A percentile compares a stretch with the other conserved stretches of the same genome.
These are phyloP conservation scores for Boechera stricta DNA, from an alignment of 345 rosid genomes.

Conservation along the genomic window DNA sequence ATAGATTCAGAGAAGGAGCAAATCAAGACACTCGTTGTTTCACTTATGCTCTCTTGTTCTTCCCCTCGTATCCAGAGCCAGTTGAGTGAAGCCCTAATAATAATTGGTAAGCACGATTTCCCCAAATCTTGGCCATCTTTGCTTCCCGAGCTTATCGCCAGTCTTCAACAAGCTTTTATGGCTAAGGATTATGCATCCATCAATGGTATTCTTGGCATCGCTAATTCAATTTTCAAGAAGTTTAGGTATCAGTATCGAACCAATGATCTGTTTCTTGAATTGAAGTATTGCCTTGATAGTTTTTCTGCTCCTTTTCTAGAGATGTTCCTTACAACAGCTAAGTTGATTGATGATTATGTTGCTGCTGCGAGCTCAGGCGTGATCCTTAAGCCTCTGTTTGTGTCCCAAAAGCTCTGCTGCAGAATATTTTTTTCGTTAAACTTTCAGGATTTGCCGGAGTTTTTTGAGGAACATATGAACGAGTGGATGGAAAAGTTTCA, in stretches of 20 bases:
- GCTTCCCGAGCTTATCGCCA: constrained; percentile 78
- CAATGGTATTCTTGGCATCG: constrained; percentile 88
- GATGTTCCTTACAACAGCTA: constrained; percentile 64
- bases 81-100: constrained; percentile 80
- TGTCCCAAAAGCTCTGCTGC: constrained; percentile 84
- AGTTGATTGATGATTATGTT: constrained; percentile 50
- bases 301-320: constrained; percentile 73
- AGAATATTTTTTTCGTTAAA: constrained; percentile 82
- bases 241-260: constrained; percentile 81
- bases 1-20: constrained; percentile 69
- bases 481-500: constrained; percentile 90
- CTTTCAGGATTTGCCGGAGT: constrained; percentile 87
- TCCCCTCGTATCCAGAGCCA: constrained; percentile 83
- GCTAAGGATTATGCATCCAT: constrained; percentile 61
- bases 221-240: constrained; percentile 81
- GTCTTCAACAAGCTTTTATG: constrained; percentile 54
- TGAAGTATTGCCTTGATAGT: constrained; percentile 75
- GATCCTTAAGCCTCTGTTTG: constrained; percentile 60
- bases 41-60: constrained; percentile 71
- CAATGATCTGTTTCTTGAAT: constrained; percentile 72
- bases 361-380: constrained; percentile 49
- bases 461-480: constrained; percentile 87
- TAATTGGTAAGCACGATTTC: constrained; percentile 86
- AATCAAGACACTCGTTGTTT: constrained; percentile 73
- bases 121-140: constrained; percentile 78